A percentile compares a stretch with the other conserved stretches of the same genome.
These are phyloP conservation scores for Lophiostoma macrostomum DNA, from an alignment of 495 filamentous ascomycete genomes.

Conservation along the genomic window DNA sequence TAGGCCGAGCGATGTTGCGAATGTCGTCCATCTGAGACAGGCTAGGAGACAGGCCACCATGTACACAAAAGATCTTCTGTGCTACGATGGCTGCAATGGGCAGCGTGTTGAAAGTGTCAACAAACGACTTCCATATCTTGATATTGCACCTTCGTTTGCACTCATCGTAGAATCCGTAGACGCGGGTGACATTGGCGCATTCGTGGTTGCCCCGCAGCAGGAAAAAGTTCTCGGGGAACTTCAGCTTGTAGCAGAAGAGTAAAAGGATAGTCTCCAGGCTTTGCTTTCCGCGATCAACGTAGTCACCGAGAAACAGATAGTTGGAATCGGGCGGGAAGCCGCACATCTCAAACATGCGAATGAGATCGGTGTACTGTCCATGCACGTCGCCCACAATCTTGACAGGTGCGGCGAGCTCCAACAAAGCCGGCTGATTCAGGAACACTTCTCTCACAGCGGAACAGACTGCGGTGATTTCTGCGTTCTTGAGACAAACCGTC, in stretches of 20 bases:
- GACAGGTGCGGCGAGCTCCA: slow-evolving; percentile 93
- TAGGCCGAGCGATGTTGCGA: slow-evolving; percentile 89
- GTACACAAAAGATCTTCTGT: slow-evolving; percentile 98
- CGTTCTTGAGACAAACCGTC: slow-evolving; percentile 93
- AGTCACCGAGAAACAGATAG: slow-evolving; percentile 95
- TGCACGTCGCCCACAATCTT: slow-evolving; percentile 99
- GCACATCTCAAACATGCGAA: slow-evolving; percentile 99
- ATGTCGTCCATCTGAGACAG: slow-evolving; percentile 98
- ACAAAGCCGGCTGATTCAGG: slow-evolving; percentile 82
- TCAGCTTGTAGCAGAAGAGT: slow-evolving; percentile 96
- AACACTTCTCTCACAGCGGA: slow-evolving; percentile 82
- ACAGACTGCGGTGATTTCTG: slow-evolving; percentile 92
- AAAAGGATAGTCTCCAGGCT: slow-evolving; percentile 95
- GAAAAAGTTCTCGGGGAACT: slow-evolving; percentile 99
- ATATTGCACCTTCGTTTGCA: slow-evolving; percentile 97
- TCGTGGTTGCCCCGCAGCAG: slow-evolving; percentile 95
- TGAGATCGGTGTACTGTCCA: slow-evolving; percentile 95
- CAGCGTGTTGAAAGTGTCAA: slow-evolving; percentile 95
- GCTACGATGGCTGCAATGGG: slow-evolving; percentile 96
- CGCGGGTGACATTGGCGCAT: slow-evolving; percentile 95
- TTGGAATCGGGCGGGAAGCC: slow-evolving; percentile 93
- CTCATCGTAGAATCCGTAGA: slow-evolving; percentile 99
- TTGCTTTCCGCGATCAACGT: slow-evolving; percentile 97
- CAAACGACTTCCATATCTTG: slow-evolving; percentile 98
- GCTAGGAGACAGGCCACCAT: slow-evolving; percentile 89